Conservation (phyloP, 306 rosid genomes). For the Quercus agrifolia region DNA sequence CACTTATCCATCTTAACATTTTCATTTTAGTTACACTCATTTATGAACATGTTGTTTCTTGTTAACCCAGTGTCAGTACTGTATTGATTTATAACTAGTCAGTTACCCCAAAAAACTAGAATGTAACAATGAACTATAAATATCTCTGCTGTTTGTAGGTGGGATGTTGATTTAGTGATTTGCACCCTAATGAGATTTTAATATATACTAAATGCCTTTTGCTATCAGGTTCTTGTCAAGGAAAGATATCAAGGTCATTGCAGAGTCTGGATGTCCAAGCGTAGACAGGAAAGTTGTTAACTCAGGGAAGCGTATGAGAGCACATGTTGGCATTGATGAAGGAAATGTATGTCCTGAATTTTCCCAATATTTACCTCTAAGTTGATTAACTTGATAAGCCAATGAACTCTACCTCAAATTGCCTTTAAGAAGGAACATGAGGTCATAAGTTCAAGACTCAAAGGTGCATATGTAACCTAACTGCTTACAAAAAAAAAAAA, state of each 20-base stretch:
- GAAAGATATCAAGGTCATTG: constrained; percentile 56
- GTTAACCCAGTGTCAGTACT: too few species aligned
- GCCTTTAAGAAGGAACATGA: too few species aligned
- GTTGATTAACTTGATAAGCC: not conserved
- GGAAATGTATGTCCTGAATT: constrained; percentile 59
- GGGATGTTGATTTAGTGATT: not conserved
- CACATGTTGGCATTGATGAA: constrained; percentile 66
- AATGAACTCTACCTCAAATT: too few species aligned
- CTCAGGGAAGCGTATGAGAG: constrained; percentile 86
- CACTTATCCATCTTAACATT: too few species aligned
- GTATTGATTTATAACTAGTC: too few species aligned
- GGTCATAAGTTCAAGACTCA: too few species aligned
- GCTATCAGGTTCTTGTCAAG: constrained; percentile 55
- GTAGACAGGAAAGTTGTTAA: constrained; percentile 73
- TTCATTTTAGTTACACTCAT: too few species aligned
- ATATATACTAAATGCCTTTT: constrained; percentile 9
- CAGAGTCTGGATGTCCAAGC: constrained; percentile 79
- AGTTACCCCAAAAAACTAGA: not conserved
- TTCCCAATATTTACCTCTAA: constrained; percentile 2
- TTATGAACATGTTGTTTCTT: too few species aligned
- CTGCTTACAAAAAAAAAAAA: too few species aligned
- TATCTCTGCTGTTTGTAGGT: not conserved
- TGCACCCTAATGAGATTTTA: not conserved
- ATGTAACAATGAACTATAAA: not conserved
- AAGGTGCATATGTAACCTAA: too few species aligned